A percentile compares a stretch with the other conserved stretches of the same genome.
Evolutionary conservation across 139 green algal genomes (phyloP).

Genomic region (Tetratostichococcus sp.): DNA sequence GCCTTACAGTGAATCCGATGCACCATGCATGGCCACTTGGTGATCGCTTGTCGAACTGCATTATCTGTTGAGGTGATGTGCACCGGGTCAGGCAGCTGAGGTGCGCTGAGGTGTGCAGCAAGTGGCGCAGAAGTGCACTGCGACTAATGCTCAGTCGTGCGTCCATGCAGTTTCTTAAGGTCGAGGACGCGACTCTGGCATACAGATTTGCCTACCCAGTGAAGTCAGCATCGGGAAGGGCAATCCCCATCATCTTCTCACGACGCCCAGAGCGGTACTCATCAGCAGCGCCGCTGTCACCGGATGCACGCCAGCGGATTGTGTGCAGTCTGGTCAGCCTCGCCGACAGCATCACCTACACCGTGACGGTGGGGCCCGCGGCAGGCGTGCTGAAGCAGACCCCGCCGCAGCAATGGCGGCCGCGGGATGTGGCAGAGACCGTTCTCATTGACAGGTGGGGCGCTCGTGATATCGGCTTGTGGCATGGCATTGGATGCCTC

Average conservation of each 20-base stretch:
- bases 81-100: too few species aligned
- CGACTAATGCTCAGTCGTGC: too few species aligned
- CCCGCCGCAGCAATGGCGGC: conserved; percentile 44
- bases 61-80: too few species aligned
- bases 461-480: not conserved
- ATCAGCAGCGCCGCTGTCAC: conserved; percentile 62
- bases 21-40: too few species aligned
- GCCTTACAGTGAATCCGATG: too few species aligned
- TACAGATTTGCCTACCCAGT: conserved; percentile 77
- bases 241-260: conserved; percentile 44
- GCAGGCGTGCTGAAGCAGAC: conserved; percentile 35
- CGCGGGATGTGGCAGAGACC: conserved; percentile 66
- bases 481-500: too few species aligned
- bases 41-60: too few species aligned
- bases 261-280: conserved; percentile 73
- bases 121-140: too few species aligned
- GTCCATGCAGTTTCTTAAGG: conserved; percentile 34
- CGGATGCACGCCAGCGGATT: conserved; percentile 79
- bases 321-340: conserved; percentile 63
- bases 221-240: conserved; percentile 30
- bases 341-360: conserved; percentile 28
- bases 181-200: conserved; percentile 65
- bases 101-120: too few species aligned
- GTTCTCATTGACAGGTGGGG: conserved; percentile 71
- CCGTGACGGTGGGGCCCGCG: conserved; percentile 39